A percentile compares a stretch with the other conserved stretches of the same genome.
Conservation (phyloP, 805 yeast species). For the Candida boleticola region DNA sequence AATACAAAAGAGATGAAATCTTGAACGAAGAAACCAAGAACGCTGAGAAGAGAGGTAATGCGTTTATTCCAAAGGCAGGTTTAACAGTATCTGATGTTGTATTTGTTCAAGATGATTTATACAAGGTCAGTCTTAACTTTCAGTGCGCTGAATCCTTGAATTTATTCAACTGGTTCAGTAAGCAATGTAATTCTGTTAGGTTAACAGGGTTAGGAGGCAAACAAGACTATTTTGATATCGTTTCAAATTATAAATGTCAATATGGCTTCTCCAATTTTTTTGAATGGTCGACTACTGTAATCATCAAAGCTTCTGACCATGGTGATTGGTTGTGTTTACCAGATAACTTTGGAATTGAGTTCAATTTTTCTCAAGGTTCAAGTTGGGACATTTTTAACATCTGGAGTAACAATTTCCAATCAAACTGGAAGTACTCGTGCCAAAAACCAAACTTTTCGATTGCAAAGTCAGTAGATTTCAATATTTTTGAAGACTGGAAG, state of each 20-base stretch:
- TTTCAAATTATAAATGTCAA: slow-evolving; percentile 7
- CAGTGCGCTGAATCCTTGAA: slow-evolving; percentile 14
- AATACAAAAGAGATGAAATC: background rate
- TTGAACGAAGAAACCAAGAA: background rate
- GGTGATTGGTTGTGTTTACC: slow-evolving; percentile 16
- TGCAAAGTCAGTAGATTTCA: background rate
- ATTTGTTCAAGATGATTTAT: slow-evolving; percentile 14
- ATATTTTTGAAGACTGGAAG: slow-evolving; percentile 2
- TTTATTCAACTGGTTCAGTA: slow-evolving; percentile 11
- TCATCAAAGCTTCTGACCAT: slow-evolving; percentile 12
- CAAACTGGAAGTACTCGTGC: background rate
- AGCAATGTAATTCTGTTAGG: slow-evolving; percentile 10
- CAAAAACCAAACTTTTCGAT: background rate
- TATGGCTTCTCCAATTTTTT: slow-evolving; percentile 12
- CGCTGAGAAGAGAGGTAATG: background rate
- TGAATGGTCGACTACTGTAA: slow-evolving; percentile 16
- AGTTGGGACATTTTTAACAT: background rate
- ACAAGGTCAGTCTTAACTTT: slow-evolving; percentile 18
- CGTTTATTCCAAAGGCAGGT: slow-evolving; percentile 13
- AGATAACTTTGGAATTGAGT: slow-evolving; percentile 13
- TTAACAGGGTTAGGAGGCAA: slow-evolving; percentile 11
- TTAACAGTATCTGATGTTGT: slow-evolving; percentile 16
- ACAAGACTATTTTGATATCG: slow-evolving; percentile 2
- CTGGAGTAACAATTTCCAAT: slow-evolving; percentile 1
- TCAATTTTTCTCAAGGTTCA: slow-evolving; percentile 6